Evolutionary conservation across 176 grass and related monocot genomes (phyloP), one percentile per base, ranked within the genome.

Genomic region (Rhipidocladum racemiflorum): DNA sequence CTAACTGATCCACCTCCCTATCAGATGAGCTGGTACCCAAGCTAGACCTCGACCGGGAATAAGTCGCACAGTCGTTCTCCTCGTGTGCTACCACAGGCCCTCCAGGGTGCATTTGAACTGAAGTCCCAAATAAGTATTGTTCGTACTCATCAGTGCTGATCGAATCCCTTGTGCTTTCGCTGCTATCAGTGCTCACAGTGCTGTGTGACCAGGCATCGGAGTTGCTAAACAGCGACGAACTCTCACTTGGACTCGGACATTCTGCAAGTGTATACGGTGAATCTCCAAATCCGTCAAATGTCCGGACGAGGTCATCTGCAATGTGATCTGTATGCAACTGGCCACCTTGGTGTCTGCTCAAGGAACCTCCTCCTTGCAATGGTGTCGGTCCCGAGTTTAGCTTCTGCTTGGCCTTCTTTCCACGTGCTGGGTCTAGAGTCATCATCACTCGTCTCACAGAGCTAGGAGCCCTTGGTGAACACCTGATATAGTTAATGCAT

Each of bases 391-490:
- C 72, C 55, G 27, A 32, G 59, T 55, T 27, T 67, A 60, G 61
- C 78, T 81, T 91, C 27, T 40, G 32, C 32, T 68, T 83, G 28
- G 13, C 78, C 72, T 83, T 87, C 83, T 89, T 94, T 28, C 17
- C 51, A 55, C 57, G 78, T 25, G 56, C 74, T 49, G 85, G 71
- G 17, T 84, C 88, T n/a, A 84, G 89, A 36, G 75, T 27, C 30
- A 39, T 39, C 82, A 94, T 80, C 4, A 72, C 88, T 65, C 68
- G 86, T 61, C 91, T 83, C 16, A 93, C 87, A 65, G 85, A 94
- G 56, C 83, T 96, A 30, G 97, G 97, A 45, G 93, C 93, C 80
- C 93, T 92, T 14, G 93, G 91, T 42, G 85, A 96, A 83, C 91
- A 99, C 85, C 97, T 99, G 56, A 72, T 68, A 72, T 50, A 57